Base-by-base conservation (phyloP, 2,329 filamentous ascomycete genomes). In the Fusarium sp. region DNA sequence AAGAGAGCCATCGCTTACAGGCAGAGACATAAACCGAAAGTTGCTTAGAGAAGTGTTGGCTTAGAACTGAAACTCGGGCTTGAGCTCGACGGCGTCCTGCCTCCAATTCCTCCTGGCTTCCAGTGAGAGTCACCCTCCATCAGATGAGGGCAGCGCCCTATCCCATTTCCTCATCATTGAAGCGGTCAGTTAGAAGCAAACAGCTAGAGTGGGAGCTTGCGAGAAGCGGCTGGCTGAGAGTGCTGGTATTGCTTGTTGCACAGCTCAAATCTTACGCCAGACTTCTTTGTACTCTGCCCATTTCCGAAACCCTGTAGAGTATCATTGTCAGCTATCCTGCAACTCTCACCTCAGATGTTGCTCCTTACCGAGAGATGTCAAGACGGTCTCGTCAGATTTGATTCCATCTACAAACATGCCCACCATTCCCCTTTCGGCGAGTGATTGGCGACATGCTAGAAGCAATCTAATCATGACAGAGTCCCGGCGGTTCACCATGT, bases 241-340 rank as follows among this genome's bases (percentile, higher is more conserved):
- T 52, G 61, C 31, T 34, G 40, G 38, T n/a, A 45, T 47, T 64
- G 37, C 11, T 62, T 62, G 22, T 68, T 42, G 27, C 57, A 6
- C 11, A 54, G 37, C 35, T 79, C 64, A 80, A 62, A 83, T 76
- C 75, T 85, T 80, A 67, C 84, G 85, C 88, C 88, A 91, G 20
- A 88, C 81, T 64, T 90, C 88, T 78, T 81, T 84, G 76, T 91
- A 91, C 72, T 81, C 83, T 56, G 89, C 88, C 89, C 89, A 91
- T 79, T 87, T 88, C 67, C 84, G 84, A 73, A 90, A 91, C 14
- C 89, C 89, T 91, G 54, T 9, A 8, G 31, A 45, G 34, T 31
- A 31, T 31, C 24, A 57, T 65, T 70, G 67, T 63, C 66, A 78
- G 71, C 60, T 24, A 40, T 16, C 20, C 20, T 42, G 37, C 20